Base-by-base conservation (phyloP, 2,329 filamentous ascomycete species). In the Pseudocercospora musae region DNA sequence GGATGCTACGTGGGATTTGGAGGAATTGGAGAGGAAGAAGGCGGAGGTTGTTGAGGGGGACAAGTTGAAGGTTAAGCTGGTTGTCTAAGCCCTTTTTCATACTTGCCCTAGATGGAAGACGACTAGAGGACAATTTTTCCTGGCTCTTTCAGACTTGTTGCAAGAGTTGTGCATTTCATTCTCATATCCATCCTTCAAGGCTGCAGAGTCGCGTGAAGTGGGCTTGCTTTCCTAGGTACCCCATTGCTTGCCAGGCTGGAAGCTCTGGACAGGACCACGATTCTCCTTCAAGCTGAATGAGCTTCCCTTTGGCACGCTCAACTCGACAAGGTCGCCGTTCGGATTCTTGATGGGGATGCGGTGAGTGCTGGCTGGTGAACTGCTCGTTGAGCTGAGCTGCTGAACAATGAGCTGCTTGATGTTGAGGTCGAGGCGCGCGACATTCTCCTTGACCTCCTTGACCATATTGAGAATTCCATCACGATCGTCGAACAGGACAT, bases 1-100 rank as follows among this genome's bases (percentile, higher is more conserved):
- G 1, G 74, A 70, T 62, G 70, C 66, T 18, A 74, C 66, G 0
- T 78, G 75, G 77, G 75, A 78, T 64, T 76, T 78, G 73, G 60
- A 69, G 42, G 71, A 77, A 57, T 62, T 78, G 15, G 40, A 73
- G 55, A 59, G 63, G 29, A 74, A 64, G 65, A 72, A 72, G 62
- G 68, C 70, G 2, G 72, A 74, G 46, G 74, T 78, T 31, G 63
- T 73, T 18, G 58, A 69, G 57, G 68, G 69, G n/a, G 73, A 76
- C 61, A 66, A 71, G 65, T 64, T 78, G 46, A 78, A 75, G 63
- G 63, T 71, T 48, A 70, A 64, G 20, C 58, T 68, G 58, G 52
- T 66, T 42, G 60, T 67, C 37, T 63, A 15, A 46, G 4, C n/a
- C n/a, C n/a, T n/a, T n/a, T n/a, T n/a, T n/a, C n/a, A n/a, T n/a